phyloP scores from a whole-genome alignment of 192 early-diverging fungal genomes.

The Chytriomyces sp. region DNA sequence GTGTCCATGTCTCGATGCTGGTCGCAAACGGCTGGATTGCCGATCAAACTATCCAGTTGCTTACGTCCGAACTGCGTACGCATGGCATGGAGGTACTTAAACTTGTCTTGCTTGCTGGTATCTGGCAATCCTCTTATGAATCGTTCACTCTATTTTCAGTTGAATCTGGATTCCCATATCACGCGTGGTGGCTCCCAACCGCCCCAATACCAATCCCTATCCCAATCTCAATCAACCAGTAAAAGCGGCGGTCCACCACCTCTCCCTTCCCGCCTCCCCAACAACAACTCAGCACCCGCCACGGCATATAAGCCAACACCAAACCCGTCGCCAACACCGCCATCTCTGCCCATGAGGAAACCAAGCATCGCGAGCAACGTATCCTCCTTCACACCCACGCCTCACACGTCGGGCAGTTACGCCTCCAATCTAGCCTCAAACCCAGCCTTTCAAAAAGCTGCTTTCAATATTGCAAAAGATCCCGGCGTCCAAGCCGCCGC shows the following conservation, averaged over 20 bases:
- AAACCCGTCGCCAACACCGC: not conserved
- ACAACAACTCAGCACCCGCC: not conserved
- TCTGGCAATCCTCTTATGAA: not conserved
- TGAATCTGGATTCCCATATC: constrained; percentile 15
- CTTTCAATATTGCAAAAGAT: constrained; percentile 9
- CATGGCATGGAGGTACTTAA: constrained; percentile 8
- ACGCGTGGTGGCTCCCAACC: not conserved
- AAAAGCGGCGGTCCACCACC: not conserved
- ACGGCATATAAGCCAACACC: too few relatives aligned
- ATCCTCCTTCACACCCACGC: too few relatives aligned
- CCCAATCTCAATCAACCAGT: not conserved
- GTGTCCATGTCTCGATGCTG: not conserved
- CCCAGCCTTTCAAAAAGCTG: constrained; percentile 20
- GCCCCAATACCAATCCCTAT: not conserved
- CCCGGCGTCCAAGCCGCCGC: constrained; percentile 12
- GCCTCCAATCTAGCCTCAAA: constrained; percentile 5
- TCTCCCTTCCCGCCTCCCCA: not conserved
- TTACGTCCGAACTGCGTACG: not conserved
- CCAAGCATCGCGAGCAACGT: not conserved
- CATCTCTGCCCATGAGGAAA: constrained; percentile 8
- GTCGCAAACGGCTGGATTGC: constrained; percentile 21
- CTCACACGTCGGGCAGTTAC: too few relatives aligned
- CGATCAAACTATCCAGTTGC: constrained; percentile 8
- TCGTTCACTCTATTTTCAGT: not conserved
- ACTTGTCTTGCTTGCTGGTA: not conserved